Evolutionary conservation across 83 land plant genomes (phyloP), one percentile per base, ranked within the genome.

Genomic region (Thuja plicata): DNA sequence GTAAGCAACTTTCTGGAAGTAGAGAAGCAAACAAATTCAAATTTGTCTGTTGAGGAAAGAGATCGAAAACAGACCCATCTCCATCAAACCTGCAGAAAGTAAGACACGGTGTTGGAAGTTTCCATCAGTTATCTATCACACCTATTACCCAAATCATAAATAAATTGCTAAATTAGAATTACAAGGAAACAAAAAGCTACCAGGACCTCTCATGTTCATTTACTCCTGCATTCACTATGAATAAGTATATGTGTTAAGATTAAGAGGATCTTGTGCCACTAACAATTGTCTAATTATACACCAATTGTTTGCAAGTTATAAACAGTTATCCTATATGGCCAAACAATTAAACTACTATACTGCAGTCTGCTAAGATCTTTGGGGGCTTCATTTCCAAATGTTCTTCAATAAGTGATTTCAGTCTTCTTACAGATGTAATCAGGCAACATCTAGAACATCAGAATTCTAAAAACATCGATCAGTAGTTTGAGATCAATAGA

Each of bases 31-130:
- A 86, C 24, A 55, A 57, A 57, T 86, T 55, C 17, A 16, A 9
- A 5, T 57, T 34, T 17, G 40, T 57, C 54, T 0, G 24, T 86
- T 86, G 71, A 57, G 55, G 83, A 83, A 55, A 86, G 87, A 57
- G 71, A 55, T 86, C 38, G 60, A 34, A 38, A 86, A 86, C 87
- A 34, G 71, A 86, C 87, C 87, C 87, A 57, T 86, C 87, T 55
- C 87, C 87, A 21, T 86, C 87, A 57, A 86, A 86, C 87, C 87
- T 86, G 87, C 87, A 86, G 11, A 57, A 86, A 41, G 27, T 15
- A 11, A 57, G 57, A 86, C 40, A 86, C 19, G 3, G 35, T 24
- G 24, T 48, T 85, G 8, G 17, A 50, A 86, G 8, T 32, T 83
- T 46, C 85, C 24, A 57, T 57, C 71, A 86, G 71, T 57, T 57